phyloP scores from a whole-genome alignment of 306 rosid species.

The Malus fusca region DNA sequence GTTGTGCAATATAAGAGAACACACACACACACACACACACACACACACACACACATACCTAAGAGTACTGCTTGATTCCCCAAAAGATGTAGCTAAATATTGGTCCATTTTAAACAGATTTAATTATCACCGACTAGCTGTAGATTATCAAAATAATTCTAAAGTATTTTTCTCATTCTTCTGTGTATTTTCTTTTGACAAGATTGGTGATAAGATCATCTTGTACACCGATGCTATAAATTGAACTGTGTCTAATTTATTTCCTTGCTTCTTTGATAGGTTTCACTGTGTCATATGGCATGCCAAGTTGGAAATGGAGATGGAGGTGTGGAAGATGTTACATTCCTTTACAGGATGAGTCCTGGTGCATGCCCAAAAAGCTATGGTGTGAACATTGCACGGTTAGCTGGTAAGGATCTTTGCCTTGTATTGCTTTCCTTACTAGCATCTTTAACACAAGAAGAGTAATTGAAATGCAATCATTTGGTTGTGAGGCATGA shows the following conservation, averaged over 20 bases:
- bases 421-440: neutral
- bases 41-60: too few relatives aligned
- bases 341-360: constrained; percentile 81
- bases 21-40: neutral
- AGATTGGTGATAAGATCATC: neutral
- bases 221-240: neutral
- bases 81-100: neutral
- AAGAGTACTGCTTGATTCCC: neutral
- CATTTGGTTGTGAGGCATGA: neutral
- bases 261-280: constrained; percentile 41
- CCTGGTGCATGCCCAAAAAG: constrained; percentile 94
- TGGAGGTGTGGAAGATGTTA: constrained; percentile 76
- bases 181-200: neutral
- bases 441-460: neutral
- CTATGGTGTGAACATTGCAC: constrained; percentile 93
- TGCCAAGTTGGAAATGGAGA: constrained; percentile 77
- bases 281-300: constrained; percentile 82
- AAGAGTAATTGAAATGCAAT: neutral
- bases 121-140: constrained; percentile 66
- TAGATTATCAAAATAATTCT: constrained; percentile 54
- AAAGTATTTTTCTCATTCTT: constrained; percentile 36
- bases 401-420: constrained; percentile 66
- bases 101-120: neutral
- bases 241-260: constrained; percentile 5
- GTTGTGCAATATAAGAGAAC: neutral